Base-by-base conservation (phyloP, 2,329 filamentous ascomycete genomes). In the Cladophialophora exuberans region DNA sequence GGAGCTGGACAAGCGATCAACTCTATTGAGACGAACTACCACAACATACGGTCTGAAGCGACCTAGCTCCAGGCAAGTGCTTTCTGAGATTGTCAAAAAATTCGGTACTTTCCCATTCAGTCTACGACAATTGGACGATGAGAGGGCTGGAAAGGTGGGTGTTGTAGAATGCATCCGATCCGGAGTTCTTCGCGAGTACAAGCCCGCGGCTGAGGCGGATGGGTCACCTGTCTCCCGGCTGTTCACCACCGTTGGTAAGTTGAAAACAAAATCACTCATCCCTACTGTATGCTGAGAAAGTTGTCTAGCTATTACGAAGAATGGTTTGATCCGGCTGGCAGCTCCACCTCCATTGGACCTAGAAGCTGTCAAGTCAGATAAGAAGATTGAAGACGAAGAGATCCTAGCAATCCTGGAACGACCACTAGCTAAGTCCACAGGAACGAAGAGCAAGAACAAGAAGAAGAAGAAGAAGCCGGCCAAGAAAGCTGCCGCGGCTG, bases 31-130 rank as follows among this genome's bases (percentile, higher is more conserved):
- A 71, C 89, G 93, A 68, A 97, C 94, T 54, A 87, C 84, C 64
- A 92, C 90, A 65, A 97, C 90, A 59, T 97, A 96, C 75, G 86
- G 86, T 59, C 82, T 99, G 64, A 99, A 97, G 85, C 87, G 94
- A 64, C 90, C 90, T 58, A 96, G 90, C 64, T 97, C 93, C 48
- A 86, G 93, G 71, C 90, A 95, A 76, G 88, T 93, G 45, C 82
- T 97, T 49, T 96, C 92, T 42, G 94, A 97, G 78, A 88, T 96
- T 59, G 87, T 95, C 73, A 95, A 93, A 85, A 97, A 93, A 79
- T 99, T 97, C 70, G 92, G 93, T 63, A 90, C 85, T 60, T 99
- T 99, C 83, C 94, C 94, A 66, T 99, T 99, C 84, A 96, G 90
- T 76, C 82, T 97, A 79, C 85, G 94, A 70, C 94, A 99, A 79